Conservation (phyloP, 2,329 filamentous ascomycete genomes). For the Trichoderma endophyticum region DNA sequence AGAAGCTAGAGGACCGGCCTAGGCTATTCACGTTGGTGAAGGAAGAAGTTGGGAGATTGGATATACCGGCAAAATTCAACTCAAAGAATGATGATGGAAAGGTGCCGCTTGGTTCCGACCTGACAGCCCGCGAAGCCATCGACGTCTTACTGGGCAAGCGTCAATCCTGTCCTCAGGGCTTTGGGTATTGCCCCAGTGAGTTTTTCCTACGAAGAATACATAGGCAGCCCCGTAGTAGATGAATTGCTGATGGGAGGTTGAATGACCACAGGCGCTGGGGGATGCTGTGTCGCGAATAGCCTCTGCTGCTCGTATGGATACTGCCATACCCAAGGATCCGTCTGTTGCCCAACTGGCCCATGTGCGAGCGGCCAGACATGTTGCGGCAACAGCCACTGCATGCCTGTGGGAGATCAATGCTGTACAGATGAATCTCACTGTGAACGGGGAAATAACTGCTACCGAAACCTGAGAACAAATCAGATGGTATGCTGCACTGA, state of each 20-base stretch:
- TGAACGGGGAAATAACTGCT: constrained; percentile 25
- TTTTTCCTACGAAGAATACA: background rate
- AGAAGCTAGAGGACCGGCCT: constrained; percentile 17
- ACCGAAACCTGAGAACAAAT: background rate
- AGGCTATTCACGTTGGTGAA: constrained; percentile 10
- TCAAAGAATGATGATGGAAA: constrained; percentile 6
- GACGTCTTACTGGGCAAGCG: constrained; percentile 20
- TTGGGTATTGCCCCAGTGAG: constrained; percentile 24
- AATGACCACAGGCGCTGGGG: constrained; percentile 12
- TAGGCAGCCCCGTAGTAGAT: background rate
- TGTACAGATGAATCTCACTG: constrained; percentile 25
- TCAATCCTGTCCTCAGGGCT: constrained; percentile 23
- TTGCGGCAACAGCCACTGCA: constrained; percentile 25
- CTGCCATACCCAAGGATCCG: constrained; percentile 21
- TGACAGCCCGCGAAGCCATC: background rate
- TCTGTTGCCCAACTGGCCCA: constrained; percentile 25
- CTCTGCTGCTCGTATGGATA: constrained; percentile 27
- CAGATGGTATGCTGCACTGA: constrained; percentile 26
- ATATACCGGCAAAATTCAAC: constrained; percentile 7
- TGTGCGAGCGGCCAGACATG: constrained; percentile 22
- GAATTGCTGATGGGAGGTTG: background rate
- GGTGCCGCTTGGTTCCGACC: background rate
- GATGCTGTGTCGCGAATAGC: constrained; percentile 22
- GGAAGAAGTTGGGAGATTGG: constrained; percentile 11
- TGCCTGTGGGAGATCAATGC: constrained; percentile 22